phyloP scores from a whole-genome alignment of 345 rosid genomes.

The Salix arbutifolia region DNA sequence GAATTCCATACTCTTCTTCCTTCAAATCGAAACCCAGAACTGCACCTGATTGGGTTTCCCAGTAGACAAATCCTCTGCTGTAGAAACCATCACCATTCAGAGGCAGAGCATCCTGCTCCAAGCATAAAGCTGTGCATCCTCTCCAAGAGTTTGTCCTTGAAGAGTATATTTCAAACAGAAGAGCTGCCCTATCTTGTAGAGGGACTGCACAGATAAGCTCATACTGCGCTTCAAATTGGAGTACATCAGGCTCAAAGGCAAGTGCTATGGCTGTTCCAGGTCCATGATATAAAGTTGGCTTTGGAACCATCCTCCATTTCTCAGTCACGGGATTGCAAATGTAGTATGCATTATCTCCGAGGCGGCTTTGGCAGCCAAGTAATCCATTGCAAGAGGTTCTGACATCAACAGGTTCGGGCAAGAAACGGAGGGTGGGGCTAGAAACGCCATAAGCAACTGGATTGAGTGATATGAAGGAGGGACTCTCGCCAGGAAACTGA shows the following conservation, averaged over 20 bases:
- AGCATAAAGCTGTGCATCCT: conserved; percentile 11
- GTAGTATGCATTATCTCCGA: conserved; percentile 20
- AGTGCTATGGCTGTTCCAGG: conserved; percentile 31
- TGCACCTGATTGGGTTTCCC: conserved; percentile 22
- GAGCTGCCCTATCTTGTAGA: not conserved
- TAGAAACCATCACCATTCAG: conserved; percentile 24
- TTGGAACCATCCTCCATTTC: conserved; percentile 36
- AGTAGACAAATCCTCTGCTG: conserved; percentile 20
- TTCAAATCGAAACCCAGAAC: conserved; percentile 25
- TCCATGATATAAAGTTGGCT: conserved; percentile 28
- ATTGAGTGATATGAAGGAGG: conserved; percentile 30
- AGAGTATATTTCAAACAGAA: conserved; percentile 43
- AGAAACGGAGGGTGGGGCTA: conserved; percentile 23
- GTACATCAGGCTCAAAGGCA: conserved; percentile 27
- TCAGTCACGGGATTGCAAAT: conserved; percentile 43
- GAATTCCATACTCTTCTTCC: conserved; percentile 26
- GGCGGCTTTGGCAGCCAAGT: conserved; percentile 33
- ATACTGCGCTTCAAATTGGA: conserved; percentile 16
- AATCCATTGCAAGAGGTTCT: conserved; percentile 37
- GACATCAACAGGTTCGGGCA: conserved; percentile 24
- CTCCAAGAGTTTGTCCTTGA: conserved; percentile 43
- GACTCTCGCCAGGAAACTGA: conserved; percentile 19
- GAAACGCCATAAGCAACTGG: conserved; percentile 31
- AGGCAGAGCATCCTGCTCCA: conserved; percentile 8
- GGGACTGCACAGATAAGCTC: conserved; percentile 36